Conservation (phyloP, 2,329 filamentous ascomycete species). For the Plenodomus lindquistii region DNA sequence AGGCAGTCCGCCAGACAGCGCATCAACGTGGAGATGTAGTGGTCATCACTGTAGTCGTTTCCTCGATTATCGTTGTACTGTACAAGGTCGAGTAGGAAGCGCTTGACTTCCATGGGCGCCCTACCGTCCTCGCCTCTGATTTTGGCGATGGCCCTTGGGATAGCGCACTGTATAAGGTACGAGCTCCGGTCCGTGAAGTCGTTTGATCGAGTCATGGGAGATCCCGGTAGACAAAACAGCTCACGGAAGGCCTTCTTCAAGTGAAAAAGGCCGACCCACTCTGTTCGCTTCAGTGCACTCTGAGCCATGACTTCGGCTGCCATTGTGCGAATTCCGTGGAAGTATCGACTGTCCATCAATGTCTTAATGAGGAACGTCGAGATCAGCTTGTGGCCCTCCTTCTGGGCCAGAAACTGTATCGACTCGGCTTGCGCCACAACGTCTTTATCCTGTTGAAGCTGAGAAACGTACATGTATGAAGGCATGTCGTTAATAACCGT, state of each 20-base stretch:
- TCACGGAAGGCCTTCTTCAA: constrained; percentile 84
- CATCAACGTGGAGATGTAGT: constrained; percentile 84
- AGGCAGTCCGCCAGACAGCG: constrained; percentile 61
- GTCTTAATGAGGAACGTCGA: constrained; percentile 90
- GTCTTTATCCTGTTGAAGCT: constrained; percentile 94
- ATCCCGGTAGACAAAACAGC: constrained; percentile 81
- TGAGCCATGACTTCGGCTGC: constrained; percentile 78
- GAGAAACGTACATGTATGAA: constrained; percentile 96
- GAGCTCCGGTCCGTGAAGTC: constrained; percentile 86
- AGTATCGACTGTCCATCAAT: constrained; percentile 88
- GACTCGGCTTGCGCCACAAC: constrained; percentile 80
- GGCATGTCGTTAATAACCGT: constrained; percentile 77
- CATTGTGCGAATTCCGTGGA: constrained; percentile 86
- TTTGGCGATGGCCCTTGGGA: constrained; percentile 77
- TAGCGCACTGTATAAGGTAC: constrained; percentile 83
- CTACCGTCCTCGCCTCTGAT: constrained; percentile 75
- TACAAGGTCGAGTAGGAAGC: constrained; percentile 85
- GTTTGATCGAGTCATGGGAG: constrained; percentile 81
- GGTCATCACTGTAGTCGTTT: constrained; percentile 86
- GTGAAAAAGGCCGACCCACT: constrained; percentile 81
- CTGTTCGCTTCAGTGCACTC: constrained; percentile 62
- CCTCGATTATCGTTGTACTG: constrained; percentile 93
- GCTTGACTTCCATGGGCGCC: constrained; percentile 77
- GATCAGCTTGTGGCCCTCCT: constrained; percentile 75
- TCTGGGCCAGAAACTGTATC: constrained; percentile 72